Conservation (phyloP, 2,329 filamentous ascomycete species). For the Aureobasidium sp. region DNA sequence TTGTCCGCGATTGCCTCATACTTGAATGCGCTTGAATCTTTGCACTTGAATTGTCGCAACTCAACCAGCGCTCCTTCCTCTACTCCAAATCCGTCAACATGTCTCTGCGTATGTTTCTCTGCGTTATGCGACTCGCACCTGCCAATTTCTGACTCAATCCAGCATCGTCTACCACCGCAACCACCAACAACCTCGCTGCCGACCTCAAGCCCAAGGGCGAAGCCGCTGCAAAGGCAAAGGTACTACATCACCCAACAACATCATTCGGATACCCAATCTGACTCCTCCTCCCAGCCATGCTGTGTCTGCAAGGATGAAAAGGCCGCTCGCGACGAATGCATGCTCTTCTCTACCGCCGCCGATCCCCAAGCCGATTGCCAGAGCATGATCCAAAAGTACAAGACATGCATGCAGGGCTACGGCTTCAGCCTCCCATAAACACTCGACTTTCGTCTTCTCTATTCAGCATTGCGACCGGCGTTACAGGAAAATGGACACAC, state of each 20-base stretch:
- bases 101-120: not conserved
- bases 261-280: not conserved
- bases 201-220: constrained; percentile 36
- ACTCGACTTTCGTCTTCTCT: not conserved
- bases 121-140: not conserved
- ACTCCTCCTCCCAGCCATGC: constrained; percentile 60
- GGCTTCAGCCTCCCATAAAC: constrained; percentile 60
- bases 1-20: constrained; percentile 5
- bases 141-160: not conserved
- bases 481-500: not conserved
- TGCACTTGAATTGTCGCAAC: not conserved
- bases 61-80: not conserved
- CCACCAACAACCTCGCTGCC: constrained; percentile 38
- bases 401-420: constrained; percentile 84
- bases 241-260: constrained; percentile 19
- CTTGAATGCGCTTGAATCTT: not conserved
- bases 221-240: constrained; percentile 39
- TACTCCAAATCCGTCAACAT: not conserved
- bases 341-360: constrained; percentile 85
- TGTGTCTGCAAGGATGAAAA: constrained; percentile 98
- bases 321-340: constrained; percentile 87
- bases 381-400: constrained; percentile 76
- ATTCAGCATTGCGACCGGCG: constrained; percentile 14
- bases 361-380: constrained; percentile 81
- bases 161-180: constrained; percentile 14